Percentiles rank a stretch among this genome's conserved stretches.
phyloP scores from a whole-genome alignment of 148 eudicot species.

The Rhododendron griersonianum region DNA sequence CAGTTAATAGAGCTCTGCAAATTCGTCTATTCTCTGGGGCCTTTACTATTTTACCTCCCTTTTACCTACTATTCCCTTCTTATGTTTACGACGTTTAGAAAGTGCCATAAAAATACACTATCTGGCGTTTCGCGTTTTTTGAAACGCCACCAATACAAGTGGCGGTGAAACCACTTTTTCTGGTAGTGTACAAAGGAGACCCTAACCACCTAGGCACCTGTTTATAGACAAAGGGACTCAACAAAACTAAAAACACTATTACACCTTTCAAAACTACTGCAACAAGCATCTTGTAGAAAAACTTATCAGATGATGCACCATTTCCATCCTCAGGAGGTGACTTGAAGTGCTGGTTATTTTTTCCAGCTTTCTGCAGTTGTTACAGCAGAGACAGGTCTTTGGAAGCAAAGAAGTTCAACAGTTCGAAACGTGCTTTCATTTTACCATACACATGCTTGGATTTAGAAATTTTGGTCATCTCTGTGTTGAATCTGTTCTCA shows the following conservation, averaged over 20 bases:
- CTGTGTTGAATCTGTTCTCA: not conserved
- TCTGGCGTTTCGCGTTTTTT: not conserved
- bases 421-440: not conserved
- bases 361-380: not conserved
- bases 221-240: not conserved
- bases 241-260: not conserved
- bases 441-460: not conserved
- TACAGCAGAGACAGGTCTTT: not conserved
- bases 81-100: not conserved
- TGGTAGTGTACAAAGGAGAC: not conserved
- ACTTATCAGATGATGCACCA: not conserved
- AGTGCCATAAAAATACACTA: not conserved
- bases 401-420: not conserved
- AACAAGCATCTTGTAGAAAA: not conserved
- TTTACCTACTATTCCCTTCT: not conserved
- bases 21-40: not conserved
- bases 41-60: not conserved
- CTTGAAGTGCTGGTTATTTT: not conserved
- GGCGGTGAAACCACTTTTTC: not conserved
- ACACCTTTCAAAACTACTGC: not conserved
- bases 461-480: not conserved
- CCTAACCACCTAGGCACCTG: not conserved
- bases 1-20: not conserved
- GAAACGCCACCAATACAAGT: not conserved
- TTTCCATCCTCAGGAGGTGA: not conserved